Evolutionary conservation across 371 early-diverging fungal genomes (phyloP), one percentile per base, ranked within the genome.

Genomic region (Gilbertella persicaria): DNA sequence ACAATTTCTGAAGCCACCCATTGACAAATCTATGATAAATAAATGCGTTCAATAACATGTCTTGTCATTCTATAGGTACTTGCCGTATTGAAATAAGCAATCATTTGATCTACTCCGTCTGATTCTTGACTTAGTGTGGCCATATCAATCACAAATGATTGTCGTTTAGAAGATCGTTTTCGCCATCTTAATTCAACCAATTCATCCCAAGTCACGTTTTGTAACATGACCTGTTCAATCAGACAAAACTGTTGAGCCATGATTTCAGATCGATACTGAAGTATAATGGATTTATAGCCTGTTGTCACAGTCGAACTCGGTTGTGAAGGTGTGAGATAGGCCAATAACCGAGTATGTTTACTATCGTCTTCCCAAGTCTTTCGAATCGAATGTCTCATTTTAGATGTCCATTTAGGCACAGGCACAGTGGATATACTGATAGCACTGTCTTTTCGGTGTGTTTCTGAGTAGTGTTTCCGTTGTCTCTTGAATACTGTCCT

Each of bases 191-290:
- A 44, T 51, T 84, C 84, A 8, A 75, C 60, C 16, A 84, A 53
- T 46, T 84, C 84, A 51, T 78, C 71, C 84, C 84, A 84, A 21
- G 71, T 69, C 1, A 84, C 70, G 19, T 72, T 66, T 36, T 78
- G 75, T 6, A 84, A 54, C 62, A 84, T 79, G 8, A 61, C 59
- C 39, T 75, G 69, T 52, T 84, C 84, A 12, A 84, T 64, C 6
- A 80, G 38, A 52, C 81, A 82, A 38, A 84, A 73, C 25, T 79
- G 76, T 25, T 73, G 75, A n/a, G 76, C 70, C 39, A 75, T 75
- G 1, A 66, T 29, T 38, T 75, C 74, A 9, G 79, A 79, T 14
- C 72, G 63, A 50, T 68, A 69, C 8, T 43, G 58, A 1, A 79
- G 58, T 1, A 79, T 40, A 38, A 67, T 55, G 3, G 79, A 62